Percentiles rank a stretch among this genome's conserved stretches.
Conservation (phyloP, 805 yeast genomes). For the Starmera caribaea region DNA sequence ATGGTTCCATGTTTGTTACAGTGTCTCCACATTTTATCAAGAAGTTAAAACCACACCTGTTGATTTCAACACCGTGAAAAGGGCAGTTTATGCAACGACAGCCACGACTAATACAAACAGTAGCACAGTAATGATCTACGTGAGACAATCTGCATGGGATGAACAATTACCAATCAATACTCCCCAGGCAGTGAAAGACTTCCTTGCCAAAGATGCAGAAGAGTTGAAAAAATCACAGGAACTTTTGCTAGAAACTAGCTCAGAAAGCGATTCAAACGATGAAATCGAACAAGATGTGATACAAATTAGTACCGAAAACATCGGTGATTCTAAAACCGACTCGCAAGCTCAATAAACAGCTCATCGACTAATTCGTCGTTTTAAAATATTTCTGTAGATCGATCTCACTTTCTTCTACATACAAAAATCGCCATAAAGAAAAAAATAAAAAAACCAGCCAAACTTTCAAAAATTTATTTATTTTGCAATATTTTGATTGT, state of each 20-base stretch:
- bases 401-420: no score
- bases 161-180: conserved; percentile 5
- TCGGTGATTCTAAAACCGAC: no score
- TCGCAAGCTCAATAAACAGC: no score
- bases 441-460: no score
- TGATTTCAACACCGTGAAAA: conserved; percentile 18
- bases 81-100: conserved; percentile 13
- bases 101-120: conserved; percentile 15
- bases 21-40: no score
- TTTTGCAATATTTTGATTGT: no score
- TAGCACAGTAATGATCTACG: conserved; percentile 26
- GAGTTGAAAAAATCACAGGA: conserved; percentile 14
- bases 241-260: conserved; percentile 29
- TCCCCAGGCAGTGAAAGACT: conserved; percentile 19
- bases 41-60: neutral
- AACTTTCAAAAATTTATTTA: no score
- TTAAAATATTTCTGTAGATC: no score
- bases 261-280: conserved; percentile 25
- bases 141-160: conserved; percentile 17
- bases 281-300: conserved; percentile 34
- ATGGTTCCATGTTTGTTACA: conserved; percentile 24
- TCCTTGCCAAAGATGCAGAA: conserved; percentile 20
- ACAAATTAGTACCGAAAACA: conserved; percentile 12
- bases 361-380: no score
- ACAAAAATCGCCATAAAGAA: no score